Conservation (phyloP, 1,284 basidiomycete species). For the Nidula niveotomentosa region DNA sequence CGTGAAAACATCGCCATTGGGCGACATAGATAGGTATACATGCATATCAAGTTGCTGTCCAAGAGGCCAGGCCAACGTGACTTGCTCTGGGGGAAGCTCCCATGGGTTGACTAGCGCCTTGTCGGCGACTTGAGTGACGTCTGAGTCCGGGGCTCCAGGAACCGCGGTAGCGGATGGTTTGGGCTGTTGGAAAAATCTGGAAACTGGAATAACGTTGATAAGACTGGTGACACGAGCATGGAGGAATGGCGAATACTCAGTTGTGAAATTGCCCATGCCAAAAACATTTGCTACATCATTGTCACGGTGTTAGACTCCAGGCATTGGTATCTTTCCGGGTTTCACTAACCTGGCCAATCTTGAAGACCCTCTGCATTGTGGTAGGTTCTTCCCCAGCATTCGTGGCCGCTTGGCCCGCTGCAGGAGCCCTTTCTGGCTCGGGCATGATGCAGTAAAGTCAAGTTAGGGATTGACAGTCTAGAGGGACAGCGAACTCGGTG, state of each 20-base stretch:
- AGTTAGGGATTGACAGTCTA: too few species aligned
- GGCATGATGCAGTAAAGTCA: slow-evolving; percentile 17
- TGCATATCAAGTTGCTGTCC: slow-evolving; percentile 68
- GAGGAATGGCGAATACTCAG: slow-evolving; percentile 43
- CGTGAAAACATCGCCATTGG: slow-evolving; percentile 59
- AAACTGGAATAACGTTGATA: slow-evolving; percentile 27
- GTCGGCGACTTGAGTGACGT: slow-evolving; percentile 15
- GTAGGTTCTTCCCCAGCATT: slow-evolving; percentile 17
- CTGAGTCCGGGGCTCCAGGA: slow-evolving; percentile 12
- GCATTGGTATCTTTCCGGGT: too few species aligned
- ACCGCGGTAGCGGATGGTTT: slow-evolving; percentile 21
- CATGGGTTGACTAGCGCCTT: slow-evolving; percentile 38
- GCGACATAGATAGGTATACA: slow-evolving; percentile 72
- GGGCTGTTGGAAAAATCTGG: slow-evolving; percentile 39
- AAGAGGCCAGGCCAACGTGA: slow-evolving; percentile 55
- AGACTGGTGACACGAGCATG: slow-evolving; percentile 4
- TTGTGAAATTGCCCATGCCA: slow-evolving; percentile 63
- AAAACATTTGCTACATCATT: slow-evolving; percentile 55
- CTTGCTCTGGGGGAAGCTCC: slow-evolving; percentile 51
- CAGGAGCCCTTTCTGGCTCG: slow-evolving; percentile 19
- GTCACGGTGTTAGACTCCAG: too few species aligned
- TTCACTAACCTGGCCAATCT: slow-evolving; percentile 47
- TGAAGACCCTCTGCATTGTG: slow-evolving; percentile 23
- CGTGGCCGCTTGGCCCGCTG: slow-evolving; percentile 17
- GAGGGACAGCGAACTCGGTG: too few species aligned